Base-by-base conservation (phyloP, 148 eudicot species). In the Mesembryanthemum crystallinum region DNA sequence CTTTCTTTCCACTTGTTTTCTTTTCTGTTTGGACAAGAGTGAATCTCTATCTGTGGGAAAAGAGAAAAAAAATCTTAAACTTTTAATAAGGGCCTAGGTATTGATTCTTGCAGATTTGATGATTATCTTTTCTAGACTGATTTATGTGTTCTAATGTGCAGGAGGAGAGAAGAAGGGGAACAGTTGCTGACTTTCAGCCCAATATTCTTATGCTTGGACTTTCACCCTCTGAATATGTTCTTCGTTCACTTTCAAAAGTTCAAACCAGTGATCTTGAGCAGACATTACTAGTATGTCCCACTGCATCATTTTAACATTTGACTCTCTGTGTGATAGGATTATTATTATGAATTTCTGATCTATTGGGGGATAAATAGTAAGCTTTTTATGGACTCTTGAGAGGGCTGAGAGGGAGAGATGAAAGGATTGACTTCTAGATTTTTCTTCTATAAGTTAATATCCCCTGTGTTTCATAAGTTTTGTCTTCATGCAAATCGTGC, bases 181-280 rank as follows among this genome's bases (percentile, higher is more conserved):
- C 76, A 73, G 83, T 59, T 73, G 72, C 86, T 33, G 82, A 74
- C 30, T 95, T 95, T 64, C 89, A 81, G 76, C 86, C 97, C 28
- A 95, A 91, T 78, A 76, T 95, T 79, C 82, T 95, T 57, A 83
- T 95, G 97, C 90, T 88, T 73, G 96, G 96, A 68, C 89, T 79
- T 54, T 90, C 97, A 66, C 94, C 99, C 37, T 86, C 96, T 73
- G 87, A 90, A 74, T 89, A 78, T 76, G 92, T 95, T 77, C 91
- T 95, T 59, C 96, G 89, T 72, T 86, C 97, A 76, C 82, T 95
- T 73, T 90, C 97, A 30, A 90, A 71, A 72, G 94, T 95, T 82
- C 94, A 83, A 62, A 83, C 97, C 60, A 95, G 88, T 85, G 97
- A 95, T 88, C 86, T 95, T 75, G 99, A 95, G 83, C 99, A 92